These are phyloP conservation scores for Termitomyces sp. DNA, from an alignment of 768 basidiomycete genomes.

Conservation along the genomic window DNA sequence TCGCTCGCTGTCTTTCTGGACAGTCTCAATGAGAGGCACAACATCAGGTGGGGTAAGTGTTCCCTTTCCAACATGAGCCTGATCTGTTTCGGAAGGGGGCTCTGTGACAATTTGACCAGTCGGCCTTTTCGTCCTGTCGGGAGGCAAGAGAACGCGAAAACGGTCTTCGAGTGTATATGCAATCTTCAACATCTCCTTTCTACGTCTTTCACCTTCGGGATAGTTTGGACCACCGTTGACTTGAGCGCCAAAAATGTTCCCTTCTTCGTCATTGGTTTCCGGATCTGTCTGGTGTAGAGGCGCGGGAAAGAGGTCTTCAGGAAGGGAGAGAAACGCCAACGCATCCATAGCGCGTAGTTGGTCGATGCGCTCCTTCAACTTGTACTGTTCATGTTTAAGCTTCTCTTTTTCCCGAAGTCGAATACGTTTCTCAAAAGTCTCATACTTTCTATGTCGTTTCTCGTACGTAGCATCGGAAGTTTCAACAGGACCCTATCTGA, in stretches of 20 bases:
- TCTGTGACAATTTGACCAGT: constrained; percentile 13
- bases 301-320: constrained; percentile 53
- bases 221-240: constrained; percentile 32
- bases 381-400: constrained; percentile 87
- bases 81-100: constrained; percentile 21
- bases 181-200: constrained; percentile 68
- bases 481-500: constrained; percentile 47
- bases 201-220: constrained; percentile 69
- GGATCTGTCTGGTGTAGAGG: constrained; percentile 18
- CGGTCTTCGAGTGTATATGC: constrained; percentile 65
- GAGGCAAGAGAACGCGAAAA: constrained; percentile 69
- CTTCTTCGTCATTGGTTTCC: constrained; percentile 22
- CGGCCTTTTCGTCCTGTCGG: constrained; percentile 44
- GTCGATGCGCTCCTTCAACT: constrained; percentile 85
- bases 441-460: constrained; percentile 81
- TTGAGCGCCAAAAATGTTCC: constrained; percentile 26
- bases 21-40: constrained; percentile 17
- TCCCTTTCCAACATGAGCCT: constrained; percentile 16
- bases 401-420: constrained; percentile 89
- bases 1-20: constrained; percentile 25
- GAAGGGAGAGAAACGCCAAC: constrained; percentile 59
- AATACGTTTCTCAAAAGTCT: constrained; percentile 80
- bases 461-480: constrained; percentile 80
- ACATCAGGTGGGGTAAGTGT: constrained; percentile 24
- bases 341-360: constrained; percentile 73